phyloP scores from a whole-genome alignment of 208 protist genomes.

The Leishmania major region DNA sequence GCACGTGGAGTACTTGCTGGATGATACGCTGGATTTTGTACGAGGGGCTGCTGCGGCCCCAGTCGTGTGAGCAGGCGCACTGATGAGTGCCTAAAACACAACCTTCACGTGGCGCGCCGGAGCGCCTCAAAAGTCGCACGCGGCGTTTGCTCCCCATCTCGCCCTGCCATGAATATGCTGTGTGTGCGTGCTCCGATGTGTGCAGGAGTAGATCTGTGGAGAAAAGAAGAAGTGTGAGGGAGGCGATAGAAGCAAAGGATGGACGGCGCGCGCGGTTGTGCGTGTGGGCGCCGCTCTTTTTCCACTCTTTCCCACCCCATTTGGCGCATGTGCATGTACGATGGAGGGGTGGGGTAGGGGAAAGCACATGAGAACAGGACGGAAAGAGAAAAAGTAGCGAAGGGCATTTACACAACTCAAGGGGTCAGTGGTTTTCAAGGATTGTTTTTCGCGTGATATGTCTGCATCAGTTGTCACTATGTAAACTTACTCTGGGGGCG shows the following conservation, averaged over 20 bases:
- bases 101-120: neutral
- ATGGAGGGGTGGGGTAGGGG: neutral
- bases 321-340: neutral
- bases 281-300: neutral
- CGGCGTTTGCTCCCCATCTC: neutral
- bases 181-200: neutral
- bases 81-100: neutral
- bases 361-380: neutral
- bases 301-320: neutral
- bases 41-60: slow-evolving; percentile 16
- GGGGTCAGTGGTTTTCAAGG: neutral
- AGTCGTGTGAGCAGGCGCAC: neutral
- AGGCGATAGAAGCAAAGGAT: neutral
- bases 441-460: neutral
- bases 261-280: neutral
- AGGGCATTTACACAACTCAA: neutral
- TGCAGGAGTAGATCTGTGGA: neutral
- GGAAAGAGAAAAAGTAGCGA: neutral
- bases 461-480: neutral
- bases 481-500: neutral
- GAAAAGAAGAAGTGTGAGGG: neutral
- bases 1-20: slow-evolving; percentile 16
- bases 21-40: slow-evolving; percentile 31
- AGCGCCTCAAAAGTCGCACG: neutral
- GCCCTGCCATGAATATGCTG: neutral